Evolutionary conservation across 805 yeast genomes (phyloP).

Genomic region (Kodamaea neixiangensis): DNA sequence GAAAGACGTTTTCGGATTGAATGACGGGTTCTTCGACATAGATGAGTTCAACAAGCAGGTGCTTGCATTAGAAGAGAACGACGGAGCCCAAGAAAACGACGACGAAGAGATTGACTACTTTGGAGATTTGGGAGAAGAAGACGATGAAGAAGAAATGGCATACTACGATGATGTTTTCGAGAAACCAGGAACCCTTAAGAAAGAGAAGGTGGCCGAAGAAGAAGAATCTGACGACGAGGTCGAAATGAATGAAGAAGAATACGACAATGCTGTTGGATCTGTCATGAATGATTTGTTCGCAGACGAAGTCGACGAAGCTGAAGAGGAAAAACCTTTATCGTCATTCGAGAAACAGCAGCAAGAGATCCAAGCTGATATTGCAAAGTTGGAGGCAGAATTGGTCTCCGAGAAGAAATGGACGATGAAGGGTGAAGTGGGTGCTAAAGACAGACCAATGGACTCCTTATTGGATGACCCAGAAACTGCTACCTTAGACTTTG

Average conservation of each 20-base stretch:
- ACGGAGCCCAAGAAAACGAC: slow-evolving; percentile 37
- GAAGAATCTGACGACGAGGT: slow-evolving; percentile 33
- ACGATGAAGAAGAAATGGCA: slow-evolving; percentile 44
- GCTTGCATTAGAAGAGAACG: slow-evolving; percentile 60
- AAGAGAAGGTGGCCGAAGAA: slow-evolving; percentile 19
- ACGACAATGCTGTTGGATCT: slow-evolving; percentile 57
- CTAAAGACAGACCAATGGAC: slow-evolving; percentile 80
- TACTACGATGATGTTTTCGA: slow-evolving; percentile 72
- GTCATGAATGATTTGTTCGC: slow-evolving; percentile 67
- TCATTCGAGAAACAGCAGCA: slow-evolving; percentile 83
- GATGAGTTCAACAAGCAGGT: slow-evolving; percentile 81
- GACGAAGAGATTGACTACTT: slow-evolving; percentile 45
- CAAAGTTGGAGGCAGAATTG: slow-evolving; percentile 78
- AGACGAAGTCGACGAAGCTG: slow-evolving; percentile 36
- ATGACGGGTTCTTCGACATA: slow-evolving; percentile 81
- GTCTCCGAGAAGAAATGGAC: slow-evolving; percentile 93
- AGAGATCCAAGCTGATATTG: slow-evolving; percentile 74
- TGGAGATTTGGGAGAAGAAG: slow-evolving; percentile 50
- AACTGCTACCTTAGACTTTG: slow-evolving; percentile 71
- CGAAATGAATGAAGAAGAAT: slow-evolving; percentile 58
- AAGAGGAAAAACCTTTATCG: slow-evolving; percentile 49
- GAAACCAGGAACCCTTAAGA: slow-evolving; percentile 26
- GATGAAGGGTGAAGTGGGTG: slow-evolving; percentile 87
- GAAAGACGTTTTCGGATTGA: slow-evolving; percentile 64
- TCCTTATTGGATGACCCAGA: slow-evolving; percentile 70